Percentiles rank a stretch among this genome's conserved stretches.
Evolutionary conservation across 2,329 filamentous ascomycete genomes (phyloP).

Genomic region (Apiospora kogelbergensis): DNA sequence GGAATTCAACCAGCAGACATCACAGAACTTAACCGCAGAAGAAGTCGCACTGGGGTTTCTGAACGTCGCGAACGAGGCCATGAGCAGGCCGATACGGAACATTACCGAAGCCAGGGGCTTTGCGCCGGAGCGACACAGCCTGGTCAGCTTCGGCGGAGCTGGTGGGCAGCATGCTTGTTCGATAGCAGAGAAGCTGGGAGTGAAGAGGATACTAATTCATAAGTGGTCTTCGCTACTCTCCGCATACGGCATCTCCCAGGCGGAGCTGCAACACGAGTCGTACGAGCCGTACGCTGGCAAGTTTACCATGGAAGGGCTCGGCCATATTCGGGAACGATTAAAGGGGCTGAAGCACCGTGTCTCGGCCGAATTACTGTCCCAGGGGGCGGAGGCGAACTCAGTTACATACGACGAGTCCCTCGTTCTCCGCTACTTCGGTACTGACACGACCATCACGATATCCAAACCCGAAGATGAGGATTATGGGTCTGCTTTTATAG

Average conservation of each 20-base stretch:
- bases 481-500: constrained; percentile 36
- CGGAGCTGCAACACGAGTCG: constrained; percentile 16
- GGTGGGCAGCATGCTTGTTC: constrained; percentile 61
- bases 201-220: constrained; percentile 40
- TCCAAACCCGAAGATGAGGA: constrained; percentile 35
- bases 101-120: constrained; percentile 50
- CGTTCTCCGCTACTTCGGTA: constrained; percentile 50
- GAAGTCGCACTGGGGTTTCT: constrained; percentile 67
- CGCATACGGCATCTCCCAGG: constrained; percentile 29
- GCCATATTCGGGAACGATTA: constrained; percentile 11
- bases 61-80: constrained; percentile 73
- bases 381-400: constrained; percentile 19
- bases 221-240: constrained; percentile 33
- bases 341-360: constrained; percentile 35
- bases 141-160: constrained; percentile 61
- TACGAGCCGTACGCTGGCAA: constrained; percentile 17
- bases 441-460: constrained; percentile 49
- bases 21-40: constrained; percentile 28
- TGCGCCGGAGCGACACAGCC: constrained; percentile 29
- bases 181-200: constrained; percentile 39
- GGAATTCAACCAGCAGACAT: constrained; percentile 36
- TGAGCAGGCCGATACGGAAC: constrained; percentile 71
- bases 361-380: constrained; percentile 22
- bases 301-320: constrained; percentile 12
- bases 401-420: constrained; percentile 34